phyloP scores from a whole-genome alignment of 805 yeast species.

The Wickerhamomyces canadensis region DNA sequence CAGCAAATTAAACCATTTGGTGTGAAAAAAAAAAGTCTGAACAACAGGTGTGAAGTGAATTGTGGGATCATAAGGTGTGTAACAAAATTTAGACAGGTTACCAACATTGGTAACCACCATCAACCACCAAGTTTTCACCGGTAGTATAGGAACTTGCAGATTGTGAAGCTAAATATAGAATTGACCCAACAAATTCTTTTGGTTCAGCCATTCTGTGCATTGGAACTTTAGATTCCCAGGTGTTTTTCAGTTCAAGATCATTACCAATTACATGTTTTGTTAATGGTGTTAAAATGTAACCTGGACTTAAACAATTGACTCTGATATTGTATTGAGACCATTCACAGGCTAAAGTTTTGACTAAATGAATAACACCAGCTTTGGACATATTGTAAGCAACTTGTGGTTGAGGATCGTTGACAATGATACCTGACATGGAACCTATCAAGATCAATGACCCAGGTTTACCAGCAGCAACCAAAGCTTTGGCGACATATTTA shows the following conservation, averaged over 20 bases:
- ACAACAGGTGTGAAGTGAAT: neutral
- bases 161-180: conserved; percentile 66
- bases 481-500: conserved; percentile 66
- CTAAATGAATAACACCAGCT: conserved; percentile 82
- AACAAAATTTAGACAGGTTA: conserved; percentile 21
- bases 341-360: conserved; percentile 69
- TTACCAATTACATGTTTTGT: conserved; percentile 65
- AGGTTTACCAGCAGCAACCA: conserved; percentile 45
- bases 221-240: conserved; percentile 71
- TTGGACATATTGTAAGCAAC: conserved; percentile 79
- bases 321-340: conserved; percentile 76
- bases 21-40: neutral
- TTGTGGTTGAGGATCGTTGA: conserved; percentile 76
- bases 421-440: conserved; percentile 76
- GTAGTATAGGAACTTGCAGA: conserved; percentile 75
- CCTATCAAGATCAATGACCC: conserved; percentile 68
- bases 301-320: conserved; percentile 75
- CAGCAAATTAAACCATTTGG: too few species aligned
- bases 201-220: conserved; percentile 84
- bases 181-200: conserved; percentile 72
- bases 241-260: conserved; percentile 53
- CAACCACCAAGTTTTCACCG: conserved; percentile 77
- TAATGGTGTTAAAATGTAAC: conserved; percentile 74
- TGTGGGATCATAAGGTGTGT: too few species aligned
- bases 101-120: conserved; percentile 87